Evolutionary conservation across 106 monocot species (phyloP), one percentile per base, ranked within the genome.

Genomic region (Chionographis japonica): DNA sequence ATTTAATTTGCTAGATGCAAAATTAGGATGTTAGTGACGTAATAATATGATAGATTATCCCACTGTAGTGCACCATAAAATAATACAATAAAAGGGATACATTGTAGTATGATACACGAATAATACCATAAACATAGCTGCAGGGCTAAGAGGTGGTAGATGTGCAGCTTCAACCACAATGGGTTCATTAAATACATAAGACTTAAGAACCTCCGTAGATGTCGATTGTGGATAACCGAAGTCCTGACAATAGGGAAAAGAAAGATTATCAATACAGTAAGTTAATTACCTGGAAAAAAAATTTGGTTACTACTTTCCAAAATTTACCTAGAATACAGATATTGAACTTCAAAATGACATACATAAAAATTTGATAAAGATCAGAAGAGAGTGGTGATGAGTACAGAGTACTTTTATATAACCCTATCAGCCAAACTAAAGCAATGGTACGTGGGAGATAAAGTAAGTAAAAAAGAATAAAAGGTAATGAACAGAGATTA

Each of bases 181-280:
- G 52, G 95, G 95, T 76, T 97, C 95, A 85, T 97, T 97, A 78
- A 97, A 97, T 76, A 97, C 70, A 69, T 97, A 92, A 19, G 95
- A 97, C 66, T 97, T 97, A 73, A 97, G 70, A 72, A 81, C 86
- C 71, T 97, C 95, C 14, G 95, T 97, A 54, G 95, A 97, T 39
- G 95, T 97, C 52, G 82, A 92, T 83, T 92, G 92, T 67, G 95
- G 95, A 69, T 92, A 97, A 56, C 95, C 95, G 83, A 92, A 97
- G 62, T 97, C 95, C 95, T 97, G 74, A 60, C 62, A 61, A 72
- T 14, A 62, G 19, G 13, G 40, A 38, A 16, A 2, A 40, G 17
- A 71, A 69, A 16, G 64, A 54, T 63, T 20, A 71, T 50, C 49
- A 0, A 16, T 35, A 56, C 14, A 37, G 54, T 12, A 35, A 16